Conservation (phyloP, 345 rosid species). For the Citropsis articulata region DNA sequence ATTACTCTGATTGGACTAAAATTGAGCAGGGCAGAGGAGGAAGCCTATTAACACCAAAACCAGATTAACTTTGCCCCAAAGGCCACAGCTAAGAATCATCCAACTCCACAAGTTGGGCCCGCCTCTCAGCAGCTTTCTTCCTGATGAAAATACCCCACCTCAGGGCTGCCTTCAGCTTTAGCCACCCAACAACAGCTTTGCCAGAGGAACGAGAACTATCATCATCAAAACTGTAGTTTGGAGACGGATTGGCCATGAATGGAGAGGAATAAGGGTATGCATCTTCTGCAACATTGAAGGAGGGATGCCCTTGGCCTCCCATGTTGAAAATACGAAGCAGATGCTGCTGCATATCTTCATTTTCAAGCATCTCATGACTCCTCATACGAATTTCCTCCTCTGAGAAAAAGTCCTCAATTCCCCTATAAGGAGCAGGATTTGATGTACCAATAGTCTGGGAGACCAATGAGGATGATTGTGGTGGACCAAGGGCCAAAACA, state of each 20-base stretch:
- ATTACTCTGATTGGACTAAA: not conserved
- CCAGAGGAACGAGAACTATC: slow-evolving; percentile 59
- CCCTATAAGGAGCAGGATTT: slow-evolving; percentile 44
- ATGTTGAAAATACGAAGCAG: slow-evolving; percentile 65
- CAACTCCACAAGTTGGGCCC: slow-evolving; percentile 81
- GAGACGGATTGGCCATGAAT: slow-evolving; percentile 38
- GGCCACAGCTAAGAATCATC: slow-evolving; percentile 39
- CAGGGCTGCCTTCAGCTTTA: slow-evolving; percentile 96
- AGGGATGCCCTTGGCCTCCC: slow-evolving; percentile 50
- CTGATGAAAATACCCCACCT: slow-evolving; percentile 94
- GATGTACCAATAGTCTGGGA: slow-evolving; percentile 41
- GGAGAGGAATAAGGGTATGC: slow-evolving; percentile 45
- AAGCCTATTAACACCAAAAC: slow-evolving; percentile 11
- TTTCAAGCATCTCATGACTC: slow-evolving; percentile 85
- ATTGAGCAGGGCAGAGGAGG: not conserved
- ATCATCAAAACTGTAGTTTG: slow-evolving; percentile 42
- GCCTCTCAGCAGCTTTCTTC: slow-evolving; percentile 90
- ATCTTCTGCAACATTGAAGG: slow-evolving; percentile 49
- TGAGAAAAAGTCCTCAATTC: slow-evolving; percentile 56
- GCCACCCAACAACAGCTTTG: slow-evolving; percentile 94
- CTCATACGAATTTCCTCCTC: slow-evolving; percentile 86
- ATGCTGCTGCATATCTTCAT: slow-evolving; percentile 95
- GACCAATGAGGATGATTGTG: slow-evolving; percentile 38
- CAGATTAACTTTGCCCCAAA: slow-evolving; percentile 12
- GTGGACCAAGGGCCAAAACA: slow-evolving; percentile 36